Conservation (phyloP, 768 basidiomycete species). For the Exsudoporus frostii region DNA sequence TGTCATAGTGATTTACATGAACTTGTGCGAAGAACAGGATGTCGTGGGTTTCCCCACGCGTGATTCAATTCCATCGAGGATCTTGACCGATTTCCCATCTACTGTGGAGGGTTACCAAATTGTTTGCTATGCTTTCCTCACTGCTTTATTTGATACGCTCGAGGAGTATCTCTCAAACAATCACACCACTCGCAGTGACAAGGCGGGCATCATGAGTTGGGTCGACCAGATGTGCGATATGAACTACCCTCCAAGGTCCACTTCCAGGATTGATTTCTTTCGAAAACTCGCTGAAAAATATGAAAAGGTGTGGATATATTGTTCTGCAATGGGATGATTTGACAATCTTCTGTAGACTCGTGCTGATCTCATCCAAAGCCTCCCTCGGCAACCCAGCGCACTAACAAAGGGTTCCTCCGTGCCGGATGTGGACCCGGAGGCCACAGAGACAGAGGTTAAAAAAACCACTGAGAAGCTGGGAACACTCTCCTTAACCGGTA, state of each 20-base stretch:
- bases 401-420: too few relatives aligned
- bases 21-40: background rate
- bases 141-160: slow-evolving; percentile 5
- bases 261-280: background rate
- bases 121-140: slow-evolving; percentile 5
- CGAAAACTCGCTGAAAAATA: background rate
- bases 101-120: background rate
- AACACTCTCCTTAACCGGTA: background rate
- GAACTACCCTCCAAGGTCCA: background rate
- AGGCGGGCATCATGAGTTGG: background rate
- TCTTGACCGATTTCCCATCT: background rate
- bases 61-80: too few relatives aligned
- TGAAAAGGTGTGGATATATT: background rate
- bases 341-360: background rate
- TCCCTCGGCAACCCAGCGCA: background rate
- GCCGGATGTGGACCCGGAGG: too few relatives aligned
- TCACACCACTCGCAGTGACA: background rate
- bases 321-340: background rate
- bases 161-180: background rate
- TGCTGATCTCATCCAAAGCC: background rate
- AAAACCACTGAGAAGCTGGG: too few relatives aligned
- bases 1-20: background rate
- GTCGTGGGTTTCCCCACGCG: too few relatives aligned
- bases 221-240: background rate
- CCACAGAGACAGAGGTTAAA: too few relatives aligned